Base-by-base conservation (phyloP, 2,329 filamentous ascomycete species). In the Didymellaceae sp. region DNA sequence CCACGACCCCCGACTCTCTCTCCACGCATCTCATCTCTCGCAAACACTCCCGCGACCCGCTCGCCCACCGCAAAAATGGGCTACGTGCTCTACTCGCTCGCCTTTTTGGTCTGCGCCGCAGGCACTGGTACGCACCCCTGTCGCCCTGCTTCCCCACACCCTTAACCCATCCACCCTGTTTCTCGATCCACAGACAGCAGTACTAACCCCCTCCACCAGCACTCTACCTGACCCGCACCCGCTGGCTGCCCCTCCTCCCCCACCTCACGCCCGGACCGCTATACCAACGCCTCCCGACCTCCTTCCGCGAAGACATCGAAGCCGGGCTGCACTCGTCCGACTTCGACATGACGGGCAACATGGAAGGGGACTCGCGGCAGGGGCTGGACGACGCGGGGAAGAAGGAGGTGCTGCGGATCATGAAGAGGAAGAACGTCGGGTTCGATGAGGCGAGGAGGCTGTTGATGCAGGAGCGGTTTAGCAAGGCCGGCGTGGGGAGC, bases 361-460 rank as follows among this genome's bases (percentile, higher is more conserved):
- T 99, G 25, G 86, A 87, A 50, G 84, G 82, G 10, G 89, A 99
- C 71, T 80, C 81, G 22, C 84, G 94, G 59, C 84, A 85, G 0
- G 94, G 94, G 0, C 80, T 99, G 14, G 92, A 97, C 70, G 86
- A 88, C 59, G 79, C 78, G 38, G 89, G 84, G 48, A 97, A 97
- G 79, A 77, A 81, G 30, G 90, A 96, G 73, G 86, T 99, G 32
- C 82, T 91, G 65, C 83, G 83, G 63, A 92, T 99, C 62, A 99
- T 99, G 94, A 93, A 91, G 82, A 86, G 82, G 71, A 82, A 86
- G 58, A 82, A 86, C 51, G 83, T 97, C 58, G 83, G 81, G 54
- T 99, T 99, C 71, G 93, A 99, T 75, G 91, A 97, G 77, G 94
- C 93, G 30, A 83, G 94, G 62, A 83, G 90, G 65, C 82, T 91